Evolutionary conservation across 805 yeast genomes (phyloP), one percentile per base, ranked within the genome.

Genomic region (Kodamaea hsintzibuensis): DNA sequence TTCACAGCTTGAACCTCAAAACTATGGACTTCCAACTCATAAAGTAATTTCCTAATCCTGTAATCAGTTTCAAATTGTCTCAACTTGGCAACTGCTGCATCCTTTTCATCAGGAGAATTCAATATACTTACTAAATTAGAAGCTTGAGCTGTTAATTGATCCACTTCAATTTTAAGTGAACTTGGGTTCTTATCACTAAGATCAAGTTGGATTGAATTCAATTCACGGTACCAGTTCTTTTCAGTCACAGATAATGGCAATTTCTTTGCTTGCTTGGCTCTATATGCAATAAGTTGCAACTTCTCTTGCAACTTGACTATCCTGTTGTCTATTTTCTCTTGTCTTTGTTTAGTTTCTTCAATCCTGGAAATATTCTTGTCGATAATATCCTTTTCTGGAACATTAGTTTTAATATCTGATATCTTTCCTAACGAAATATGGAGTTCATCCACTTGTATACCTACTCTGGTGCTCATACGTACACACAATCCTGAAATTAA

Each of bases 191-290:
- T 52, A 25, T 51, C 47, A 39, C 54, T 56, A 25, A 56, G 45
- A 6, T 35, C 43, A 4, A 39, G 49, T 40, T 56, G 64, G 17
- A 72, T 59, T 1, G 60, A 14, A 52, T 75, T 73, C 38, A 76
- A 61, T 53, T 76, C 79, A 30, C 64, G 63, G 47, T 71, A 68
- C 79, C 79, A 76, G 3, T 49, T 51, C 47, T 60, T 65, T 53
- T 76, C 80, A 18, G 69, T 65, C 1, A 59, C 53, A 1, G 78
- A 71, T 25, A 76, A 58, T 6, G 78, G 77, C 12, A 72, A 58
- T 4, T 63, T 51, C 16, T 55, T 61, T 3, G 56, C 51, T 17
- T 60, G 59, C 35, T 60, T 68, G 10, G 61, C 44, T 37, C 60
- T 57, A 42, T 66, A 68, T 2, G 70, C 59, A n/a, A 66, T 59